Conservation (phyloP, 176 grass and related monocot genomes). For the Ananas comosus region DNA sequence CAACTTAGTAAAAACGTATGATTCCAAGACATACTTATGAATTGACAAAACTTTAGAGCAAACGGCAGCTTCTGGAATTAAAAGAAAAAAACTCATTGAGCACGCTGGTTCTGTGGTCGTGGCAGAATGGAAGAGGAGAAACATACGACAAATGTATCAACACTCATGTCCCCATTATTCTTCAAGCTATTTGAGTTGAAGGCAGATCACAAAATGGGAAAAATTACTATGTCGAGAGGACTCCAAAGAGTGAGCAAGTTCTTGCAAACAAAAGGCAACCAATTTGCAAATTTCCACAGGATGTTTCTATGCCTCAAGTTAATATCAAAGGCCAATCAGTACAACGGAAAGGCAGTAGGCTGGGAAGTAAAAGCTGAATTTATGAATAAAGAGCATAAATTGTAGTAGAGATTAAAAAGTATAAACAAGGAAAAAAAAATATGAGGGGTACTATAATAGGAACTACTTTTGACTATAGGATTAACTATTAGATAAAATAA, state of each 20-base stretch:
- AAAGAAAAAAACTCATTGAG: neutral
- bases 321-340: neutral
- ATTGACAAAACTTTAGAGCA: neutral
- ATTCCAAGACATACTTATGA: neutral
- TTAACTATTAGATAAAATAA: too few relatives aligned
- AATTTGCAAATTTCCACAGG: neutral
- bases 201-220: neutral
- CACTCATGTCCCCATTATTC: neutral
- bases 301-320: neutral
- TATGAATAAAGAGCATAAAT: too few relatives aligned
- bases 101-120: neutral
- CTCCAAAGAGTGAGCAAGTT: neutral
- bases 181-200: neutral
- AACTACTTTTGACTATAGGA: too few relatives aligned
- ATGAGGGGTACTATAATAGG: too few relatives aligned
- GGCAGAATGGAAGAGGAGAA: too few relatives aligned
- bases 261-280: neutral
- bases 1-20: neutral
- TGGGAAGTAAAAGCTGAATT: too few relatives aligned
- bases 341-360: neutral
- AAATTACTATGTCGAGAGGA: neutral
- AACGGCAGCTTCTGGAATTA: neutral
- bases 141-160: neutral
- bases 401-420: too few relatives aligned
- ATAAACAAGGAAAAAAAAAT: too few relatives aligned